phyloP scores from a whole-genome alignment of 345 rosid species.

The Pistacia atlantica region DNA sequence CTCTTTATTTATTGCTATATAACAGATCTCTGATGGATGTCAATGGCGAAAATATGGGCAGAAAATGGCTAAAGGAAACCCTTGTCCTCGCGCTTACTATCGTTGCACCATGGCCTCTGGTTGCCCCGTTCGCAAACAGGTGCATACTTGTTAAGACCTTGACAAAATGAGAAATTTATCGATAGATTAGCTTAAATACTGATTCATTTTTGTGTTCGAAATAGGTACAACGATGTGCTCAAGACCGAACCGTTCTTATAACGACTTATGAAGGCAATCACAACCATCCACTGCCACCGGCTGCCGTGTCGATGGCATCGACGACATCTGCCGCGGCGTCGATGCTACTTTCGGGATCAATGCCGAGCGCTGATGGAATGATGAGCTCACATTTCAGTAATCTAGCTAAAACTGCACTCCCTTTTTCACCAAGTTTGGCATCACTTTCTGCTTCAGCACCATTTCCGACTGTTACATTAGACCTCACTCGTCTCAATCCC shows the following conservation, averaged over 20 bases:
- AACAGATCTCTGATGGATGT: slow-evolving; percentile 61
- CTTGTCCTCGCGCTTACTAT: slow-evolving; percentile 65
- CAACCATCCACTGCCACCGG: slow-evolving; percentile 60
- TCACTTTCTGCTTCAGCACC: slow-evolving; percentile 57
- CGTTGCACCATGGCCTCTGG: slow-evolving; percentile 64
- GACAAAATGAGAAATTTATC: too few relatives aligned
- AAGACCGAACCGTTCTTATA: slow-evolving; percentile 46
- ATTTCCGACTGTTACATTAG: slow-evolving; percentile 55
- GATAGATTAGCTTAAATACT: too few relatives aligned
- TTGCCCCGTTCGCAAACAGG: slow-evolving; percentile 65
- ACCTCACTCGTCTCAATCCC: slow-evolving; percentile 40
- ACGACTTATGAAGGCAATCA: slow-evolving; percentile 62
- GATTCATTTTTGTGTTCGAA: too few relatives aligned
- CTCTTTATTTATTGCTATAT: background rate
- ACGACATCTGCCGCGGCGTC: slow-evolving; percentile 55
- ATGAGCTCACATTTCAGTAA: slow-evolving; percentile 24
- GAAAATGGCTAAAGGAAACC: slow-evolving; percentile 69
- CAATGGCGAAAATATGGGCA: slow-evolving; percentile 73
- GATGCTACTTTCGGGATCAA: slow-evolving; percentile 55
- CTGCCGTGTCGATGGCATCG: slow-evolving; percentile 58
- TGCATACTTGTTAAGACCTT: slow-evolving; percentile 4
- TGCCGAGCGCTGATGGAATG: slow-evolving; percentile 43
- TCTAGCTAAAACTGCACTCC: slow-evolving; percentile 34
- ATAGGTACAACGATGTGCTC: slow-evolving; percentile 60
- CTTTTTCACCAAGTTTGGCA: slow-evolving; percentile 42